A percentile compares a stretch with the other conserved stretches of the same genome.
Conservation (phyloP, 2,329 filamentous ascomycete genomes). For the Botrytis sinoallii region DNA sequence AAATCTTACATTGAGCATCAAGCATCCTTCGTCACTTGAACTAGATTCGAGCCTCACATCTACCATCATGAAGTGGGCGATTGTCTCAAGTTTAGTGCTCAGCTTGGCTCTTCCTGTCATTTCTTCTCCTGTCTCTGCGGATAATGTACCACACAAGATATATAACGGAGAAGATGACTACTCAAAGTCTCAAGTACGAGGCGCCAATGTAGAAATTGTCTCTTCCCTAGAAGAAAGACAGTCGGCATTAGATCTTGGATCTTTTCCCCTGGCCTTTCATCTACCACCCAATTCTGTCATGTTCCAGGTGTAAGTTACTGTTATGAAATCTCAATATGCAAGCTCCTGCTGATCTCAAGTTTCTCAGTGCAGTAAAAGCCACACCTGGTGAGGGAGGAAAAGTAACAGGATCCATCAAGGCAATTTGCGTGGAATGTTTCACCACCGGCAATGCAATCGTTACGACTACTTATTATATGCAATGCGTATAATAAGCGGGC, state of each 20-base stretch:
- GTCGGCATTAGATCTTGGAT: neutral
- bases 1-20: neutral
- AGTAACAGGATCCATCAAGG: neutral
- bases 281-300: neutral
- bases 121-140: neutral
- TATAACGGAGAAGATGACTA: neutral
- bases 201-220: neutral
- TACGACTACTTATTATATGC: no score
- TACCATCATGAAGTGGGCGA: neutral
- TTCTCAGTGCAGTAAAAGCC: neutral
- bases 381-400: neutral
- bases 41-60: neutral
- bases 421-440: conserved; percentile 12
- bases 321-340: neutral
- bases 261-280: neutral
- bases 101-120: neutral
- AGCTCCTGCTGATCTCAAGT: neutral
- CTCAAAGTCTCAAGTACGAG: neutral
- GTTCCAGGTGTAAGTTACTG: neutral
- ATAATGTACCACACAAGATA: neutral
- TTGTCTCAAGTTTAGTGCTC: neutral
- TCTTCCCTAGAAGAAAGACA: neutral
- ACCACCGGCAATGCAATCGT: conserved; percentile 11
- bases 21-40: neutral
- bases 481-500: no score